A percentile compares a stretch with the other conserved stretches of the same genome.
phyloP scores from a whole-genome alignment of 1,284 basidiomycete species.

The Coriolopsis trogii region DNA sequence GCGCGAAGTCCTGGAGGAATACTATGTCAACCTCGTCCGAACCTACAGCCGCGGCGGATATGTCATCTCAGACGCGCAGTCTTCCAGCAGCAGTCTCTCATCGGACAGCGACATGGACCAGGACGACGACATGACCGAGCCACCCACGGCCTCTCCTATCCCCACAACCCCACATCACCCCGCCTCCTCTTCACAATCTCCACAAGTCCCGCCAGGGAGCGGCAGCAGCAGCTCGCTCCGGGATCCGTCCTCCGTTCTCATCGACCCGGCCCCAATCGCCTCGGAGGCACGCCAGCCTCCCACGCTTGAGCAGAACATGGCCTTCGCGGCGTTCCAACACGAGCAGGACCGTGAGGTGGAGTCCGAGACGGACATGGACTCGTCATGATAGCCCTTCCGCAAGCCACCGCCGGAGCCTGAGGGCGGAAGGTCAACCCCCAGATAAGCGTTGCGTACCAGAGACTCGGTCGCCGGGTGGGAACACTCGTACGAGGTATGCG shows the following conservation, averaged over 20 bases:
- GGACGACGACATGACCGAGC: no score
- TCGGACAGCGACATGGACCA: constrained; percentile 65
- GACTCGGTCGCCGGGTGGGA: no score
- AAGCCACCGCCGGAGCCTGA: not conserved
- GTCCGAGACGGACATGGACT: constrained; percentile 10
- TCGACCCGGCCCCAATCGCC: constrained; percentile 52
- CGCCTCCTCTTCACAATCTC: not conserved
- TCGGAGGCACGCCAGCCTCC: constrained; percentile 55
- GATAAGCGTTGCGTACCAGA: no score
- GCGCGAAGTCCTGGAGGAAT: constrained; percentile 78
- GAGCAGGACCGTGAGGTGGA: constrained; percentile 26
- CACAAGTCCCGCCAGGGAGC: not conserved
- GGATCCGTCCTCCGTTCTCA: constrained; percentile 55
- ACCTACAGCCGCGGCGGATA: constrained; percentile 69
- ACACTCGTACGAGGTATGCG: no score
- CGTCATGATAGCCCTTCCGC: not conserved
- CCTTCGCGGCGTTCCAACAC: constrained; percentile 68
- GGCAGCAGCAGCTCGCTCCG: constrained; percentile 23
- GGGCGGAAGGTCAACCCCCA: no score
- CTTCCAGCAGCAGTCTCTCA: constrained; percentile 41
- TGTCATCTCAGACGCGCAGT: constrained; percentile 50
- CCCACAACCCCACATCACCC: constrained; percentile 7
- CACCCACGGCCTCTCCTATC: constrained; percentile 58
- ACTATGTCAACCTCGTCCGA: constrained; percentile 82
- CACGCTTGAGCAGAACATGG: constrained; percentile 81